Evolutionary conservation across 2,329 filamentous ascomycete genomes (phyloP).

Genomic region (Hymenoscyphus fraxineus): DNA sequence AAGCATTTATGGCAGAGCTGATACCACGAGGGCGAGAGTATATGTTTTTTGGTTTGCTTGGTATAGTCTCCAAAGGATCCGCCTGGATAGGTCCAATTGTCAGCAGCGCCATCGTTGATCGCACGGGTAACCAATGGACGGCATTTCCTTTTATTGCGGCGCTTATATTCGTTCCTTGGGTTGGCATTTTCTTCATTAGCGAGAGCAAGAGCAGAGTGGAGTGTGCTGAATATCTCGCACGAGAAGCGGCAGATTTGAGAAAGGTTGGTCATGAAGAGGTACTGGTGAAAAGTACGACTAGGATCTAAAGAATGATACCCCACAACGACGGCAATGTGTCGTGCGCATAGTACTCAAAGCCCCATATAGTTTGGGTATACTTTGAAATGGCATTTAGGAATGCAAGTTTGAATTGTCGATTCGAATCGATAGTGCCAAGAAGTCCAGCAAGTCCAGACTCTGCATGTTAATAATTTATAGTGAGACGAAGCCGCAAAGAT

Average conservation of each 20-base stretch:
- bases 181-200: slow-evolving; percentile 33
- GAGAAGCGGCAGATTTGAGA: slow-evolving; percentile 26
- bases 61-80: slow-evolving; percentile 33
- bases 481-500: neutral
- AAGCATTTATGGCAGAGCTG: slow-evolving; percentile 34
- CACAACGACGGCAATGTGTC: neutral
- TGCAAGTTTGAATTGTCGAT: no score
- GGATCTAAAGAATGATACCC: neutral
- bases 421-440: no score
- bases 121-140: slow-evolving; percentile 31
- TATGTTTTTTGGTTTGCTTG: slow-evolving; percentile 34
- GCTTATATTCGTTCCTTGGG: slow-evolving; percentile 30
- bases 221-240: slow-evolving; percentile 31
- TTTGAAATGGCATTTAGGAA: neutral
- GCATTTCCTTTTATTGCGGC: slow-evolving; percentile 31
- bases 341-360: neutral
- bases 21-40: slow-evolving; percentile 33
- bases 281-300: neutral
- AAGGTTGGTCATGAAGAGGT: slow-evolving; percentile 16
- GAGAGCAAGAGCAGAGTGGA: slow-evolving; percentile 31
- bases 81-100: slow-evolving; percentile 35
- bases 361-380: neutral
- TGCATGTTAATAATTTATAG: neutral
- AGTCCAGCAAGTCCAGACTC: no score
- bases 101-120: slow-evolving; percentile 31